phyloP scores from a whole-genome alignment of 202 grass and related monocot species.

The Saccharum hybrid region DNA sequence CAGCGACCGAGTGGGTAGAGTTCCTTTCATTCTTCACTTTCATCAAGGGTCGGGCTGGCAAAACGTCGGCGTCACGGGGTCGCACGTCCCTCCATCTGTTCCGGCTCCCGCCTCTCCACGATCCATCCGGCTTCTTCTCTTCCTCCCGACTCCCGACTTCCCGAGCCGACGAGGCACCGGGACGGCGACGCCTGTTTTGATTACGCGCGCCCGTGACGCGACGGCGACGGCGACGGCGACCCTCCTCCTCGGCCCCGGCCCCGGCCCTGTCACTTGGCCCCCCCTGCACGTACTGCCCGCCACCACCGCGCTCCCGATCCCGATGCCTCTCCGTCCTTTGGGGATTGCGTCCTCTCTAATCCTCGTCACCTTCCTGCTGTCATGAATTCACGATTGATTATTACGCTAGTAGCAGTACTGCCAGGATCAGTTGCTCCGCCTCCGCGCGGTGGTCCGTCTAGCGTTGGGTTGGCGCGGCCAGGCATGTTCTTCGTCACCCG shows the following conservation, averaged over 20 bases:
- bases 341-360: neutral
- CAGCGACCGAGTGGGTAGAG: too few species aligned
- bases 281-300: too few species aligned
- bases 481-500: too few species aligned
- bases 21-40: too few species aligned
- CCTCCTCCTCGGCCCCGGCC: too few species aligned
- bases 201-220: constrained; percentile 9
- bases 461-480: too few species aligned
- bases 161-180: neutral
- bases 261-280: too few species aligned
- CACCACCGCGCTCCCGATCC: neutral
- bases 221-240: too few species aligned
- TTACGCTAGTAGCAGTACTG: neutral
- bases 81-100: neutral
- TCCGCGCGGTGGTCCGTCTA: too few species aligned
- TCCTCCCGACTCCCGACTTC: neutral
- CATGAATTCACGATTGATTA: too few species aligned
- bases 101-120: too few species aligned
- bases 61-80: constrained; percentile 33
- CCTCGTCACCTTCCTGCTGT: neutral
- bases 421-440: neutral
- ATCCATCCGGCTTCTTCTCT: too few species aligned
- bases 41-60: neutral
- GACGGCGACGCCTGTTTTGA: constrained; percentile 40
- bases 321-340: neutral